Percentiles rank a stretch among this genome's conserved stretches.
Conservation (phyloP, 2,329 filamentous ascomycete genomes). For the Exophiala mesophila region DNA sequence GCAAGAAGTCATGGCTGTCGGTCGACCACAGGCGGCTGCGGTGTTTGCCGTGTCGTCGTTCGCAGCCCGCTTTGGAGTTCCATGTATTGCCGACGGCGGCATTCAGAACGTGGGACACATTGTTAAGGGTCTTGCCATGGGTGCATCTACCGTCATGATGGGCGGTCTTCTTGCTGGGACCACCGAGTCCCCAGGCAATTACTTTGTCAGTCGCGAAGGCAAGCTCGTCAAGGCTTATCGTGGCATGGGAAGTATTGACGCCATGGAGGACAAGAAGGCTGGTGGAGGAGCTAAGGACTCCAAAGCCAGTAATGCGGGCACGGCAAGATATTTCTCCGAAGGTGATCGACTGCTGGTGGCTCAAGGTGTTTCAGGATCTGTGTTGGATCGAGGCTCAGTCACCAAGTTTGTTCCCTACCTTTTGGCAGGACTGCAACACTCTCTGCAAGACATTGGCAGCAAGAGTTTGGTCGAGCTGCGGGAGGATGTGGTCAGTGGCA, state of each 20-base stretch:
- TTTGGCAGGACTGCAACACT: conserved; percentile 92
- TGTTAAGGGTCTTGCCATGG: conserved; percentile 93
- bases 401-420: conserved; percentile 96
- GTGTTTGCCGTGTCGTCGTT: conserved; percentile 88
- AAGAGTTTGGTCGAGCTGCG: conserved; percentile 75
- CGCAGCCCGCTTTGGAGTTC: conserved; percentile 87
- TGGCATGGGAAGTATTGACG: conserved; percentile 97
- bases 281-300: conserved; percentile 63
- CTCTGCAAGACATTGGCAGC: conserved; percentile 89
- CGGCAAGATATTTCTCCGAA: conserved; percentile 97
- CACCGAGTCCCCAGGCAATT: conserved; percentile 93
- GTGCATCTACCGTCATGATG: conserved; percentile 98
- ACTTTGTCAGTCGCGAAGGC: conserved; percentile 91
- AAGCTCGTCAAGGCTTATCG: conserved; percentile 99
- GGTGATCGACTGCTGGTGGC: conserved; percentile 91
- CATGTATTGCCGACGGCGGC: conserved; percentile 95
- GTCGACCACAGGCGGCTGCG: conserved; percentile 88
- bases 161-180: conserved; percentile 94
- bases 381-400: conserved; percentile 62
- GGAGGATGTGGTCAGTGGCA: conserved; percentile 65
- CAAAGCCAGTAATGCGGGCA: conserved; percentile 80
- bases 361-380: conserved; percentile 82
- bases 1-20: conserved; percentile 99
- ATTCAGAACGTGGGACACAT: conserved; percentile 99
- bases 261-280: conserved; percentile 99